Evolutionary conservation across 2,329 filamentous ascomycete species (phyloP).

Genomic region (Diaporthe sp.): DNA sequence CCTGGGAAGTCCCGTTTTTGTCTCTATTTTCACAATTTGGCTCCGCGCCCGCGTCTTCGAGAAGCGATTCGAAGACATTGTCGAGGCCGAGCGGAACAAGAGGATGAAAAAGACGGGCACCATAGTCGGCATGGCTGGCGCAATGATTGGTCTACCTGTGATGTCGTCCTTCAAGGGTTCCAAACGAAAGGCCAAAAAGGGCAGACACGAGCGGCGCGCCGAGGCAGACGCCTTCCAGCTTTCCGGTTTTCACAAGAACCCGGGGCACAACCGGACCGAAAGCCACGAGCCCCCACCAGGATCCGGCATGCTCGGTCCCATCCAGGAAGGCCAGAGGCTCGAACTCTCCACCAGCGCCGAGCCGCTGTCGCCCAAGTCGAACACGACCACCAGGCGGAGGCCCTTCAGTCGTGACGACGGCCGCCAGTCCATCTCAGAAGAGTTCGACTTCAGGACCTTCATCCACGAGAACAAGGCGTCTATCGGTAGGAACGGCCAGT

Average conservation of each 20-base stretch:
- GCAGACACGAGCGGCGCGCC: slow-evolving; percentile 35
- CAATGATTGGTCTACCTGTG: slow-evolving; percentile 43
- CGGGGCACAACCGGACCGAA: not conserved
- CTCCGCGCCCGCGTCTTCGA: slow-evolving; percentile 74
- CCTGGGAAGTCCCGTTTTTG: slow-evolving; percentile 73
- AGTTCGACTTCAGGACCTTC: slow-evolving; percentile 47
- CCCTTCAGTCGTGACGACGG: slow-evolving; percentile 23
- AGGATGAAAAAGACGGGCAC: slow-evolving; percentile 42
- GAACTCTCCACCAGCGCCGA: slow-evolving; percentile 13
- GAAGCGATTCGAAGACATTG: slow-evolving; percentile 67
- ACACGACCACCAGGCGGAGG: slow-evolving; percentile 23
- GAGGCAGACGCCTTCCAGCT: slow-evolving; percentile 35
- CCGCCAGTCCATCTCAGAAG: slow-evolving; percentile 39
- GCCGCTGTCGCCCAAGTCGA: slow-evolving; percentile 17
- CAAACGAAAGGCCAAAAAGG: slow-evolving; percentile 7
- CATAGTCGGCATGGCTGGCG: slow-evolving; percentile 42
- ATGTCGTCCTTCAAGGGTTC: slow-evolving; percentile 36
- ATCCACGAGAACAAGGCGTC: slow-evolving; percentile 49
- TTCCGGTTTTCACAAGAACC: not conserved
- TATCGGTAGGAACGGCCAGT: slow-evolving; percentile 65
- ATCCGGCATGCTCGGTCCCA: slow-evolving; percentile 33
- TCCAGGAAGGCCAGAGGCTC: slow-evolving; percentile 32
- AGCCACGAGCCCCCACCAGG: not conserved
- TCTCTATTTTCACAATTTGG: slow-evolving; percentile 73
- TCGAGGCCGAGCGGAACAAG: slow-evolving; percentile 55